Percentiles rank a stretch among this genome's conserved stretches.
phyloP scores from a whole-genome alignment of 805 yeast genomes.

The Jamesozyma rosinii region DNA sequence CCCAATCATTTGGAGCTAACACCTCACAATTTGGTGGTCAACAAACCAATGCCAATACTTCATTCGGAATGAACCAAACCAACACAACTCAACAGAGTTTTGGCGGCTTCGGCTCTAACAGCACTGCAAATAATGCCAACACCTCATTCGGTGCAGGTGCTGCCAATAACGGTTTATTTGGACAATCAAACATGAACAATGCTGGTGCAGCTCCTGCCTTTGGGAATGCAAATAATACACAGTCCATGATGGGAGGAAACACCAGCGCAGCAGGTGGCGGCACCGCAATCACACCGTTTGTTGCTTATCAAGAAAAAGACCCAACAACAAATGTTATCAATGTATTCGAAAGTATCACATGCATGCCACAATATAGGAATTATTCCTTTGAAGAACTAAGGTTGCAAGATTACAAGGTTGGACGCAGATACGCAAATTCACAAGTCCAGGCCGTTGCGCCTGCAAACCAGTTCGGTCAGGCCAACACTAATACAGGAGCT shows the following conservation, averaged over 20 bases:
- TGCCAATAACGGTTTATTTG: slow-evolving; percentile 6
- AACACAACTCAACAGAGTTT: slow-evolving; percentile 3
- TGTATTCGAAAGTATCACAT: too few species aligned
- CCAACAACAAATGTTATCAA: too few species aligned
- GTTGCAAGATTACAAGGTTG: slow-evolving; percentile 75
- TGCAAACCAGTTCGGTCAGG: background rate
- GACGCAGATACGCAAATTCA: slow-evolving; percentile 22
- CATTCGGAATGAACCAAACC: slow-evolving; percentile 6
- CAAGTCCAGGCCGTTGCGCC: background rate
- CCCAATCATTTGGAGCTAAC: slow-evolving; percentile 16
- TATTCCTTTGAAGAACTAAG: slow-evolving; percentile 80
- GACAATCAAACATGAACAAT: slow-evolving; percentile 3
- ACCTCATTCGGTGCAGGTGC: slow-evolving; percentile 4
- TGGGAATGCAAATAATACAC: slow-evolving; percentile 13
- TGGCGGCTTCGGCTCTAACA: slow-evolving; percentile 34
- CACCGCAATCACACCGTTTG: slow-evolving; percentile 62
- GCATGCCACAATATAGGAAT: too few species aligned
- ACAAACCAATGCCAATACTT: slow-evolving; percentile 5
- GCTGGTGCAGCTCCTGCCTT: slow-evolving; percentile 13
- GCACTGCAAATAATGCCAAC: slow-evolving; percentile 19
- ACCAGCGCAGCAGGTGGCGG: slow-evolving; percentile 43
- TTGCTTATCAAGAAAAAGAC: slow-evolving; percentile 69
- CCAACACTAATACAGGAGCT: background rate
- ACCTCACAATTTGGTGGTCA: slow-evolving; percentile 17
- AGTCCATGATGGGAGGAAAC: slow-evolving; percentile 6